These are phyloP conservation scores for Volvox reticuliferus DNA, from an alignment of 139 green algal genomes.

Conservation along the genomic window DNA sequence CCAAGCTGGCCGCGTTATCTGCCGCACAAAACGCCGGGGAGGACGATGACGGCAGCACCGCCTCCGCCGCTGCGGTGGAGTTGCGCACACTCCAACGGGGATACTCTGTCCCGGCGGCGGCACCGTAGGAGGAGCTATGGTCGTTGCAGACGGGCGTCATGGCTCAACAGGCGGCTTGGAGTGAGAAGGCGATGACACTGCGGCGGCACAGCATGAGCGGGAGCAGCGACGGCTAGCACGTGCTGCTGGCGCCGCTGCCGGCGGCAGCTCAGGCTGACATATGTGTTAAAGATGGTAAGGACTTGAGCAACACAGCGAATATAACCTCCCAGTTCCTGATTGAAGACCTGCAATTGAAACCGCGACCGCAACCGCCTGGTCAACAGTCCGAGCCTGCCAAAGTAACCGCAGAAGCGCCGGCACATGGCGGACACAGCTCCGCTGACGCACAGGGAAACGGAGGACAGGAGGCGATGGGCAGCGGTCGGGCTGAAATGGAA, in stretches of 20 bases:
- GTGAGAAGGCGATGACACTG: neutral
- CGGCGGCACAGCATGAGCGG: neutral
- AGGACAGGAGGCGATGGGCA: too few relatives aligned
- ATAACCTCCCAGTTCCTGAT: conserved; percentile 50
- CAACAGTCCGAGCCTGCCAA: neutral
- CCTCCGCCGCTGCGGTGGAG: neutral
- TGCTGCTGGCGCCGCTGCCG: neutral
- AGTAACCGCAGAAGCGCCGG: neutral
- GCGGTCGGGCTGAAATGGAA: too few relatives aligned
- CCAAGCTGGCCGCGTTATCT: conserved; percentile 27
- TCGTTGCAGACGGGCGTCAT: conserved; percentile 5
- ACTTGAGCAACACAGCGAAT: neutral
- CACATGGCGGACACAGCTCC: neutral
- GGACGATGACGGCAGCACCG: neutral
- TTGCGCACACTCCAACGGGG: neutral
- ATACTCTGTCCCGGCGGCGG: conserved; percentile 8
- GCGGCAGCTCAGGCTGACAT: neutral
- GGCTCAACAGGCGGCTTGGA: neutral
- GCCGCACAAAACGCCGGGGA: conserved; percentile 9
- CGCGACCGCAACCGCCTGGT: neutral
- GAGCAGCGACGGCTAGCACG: neutral
- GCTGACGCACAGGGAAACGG: neutral
- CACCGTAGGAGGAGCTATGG: conserved; percentile 20
- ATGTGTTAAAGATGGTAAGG: neutral
- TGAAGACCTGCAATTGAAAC: neutral